phyloP scores from a whole-genome alignment of 257 asterid species.

The Ligustrum vulgare region DNA sequence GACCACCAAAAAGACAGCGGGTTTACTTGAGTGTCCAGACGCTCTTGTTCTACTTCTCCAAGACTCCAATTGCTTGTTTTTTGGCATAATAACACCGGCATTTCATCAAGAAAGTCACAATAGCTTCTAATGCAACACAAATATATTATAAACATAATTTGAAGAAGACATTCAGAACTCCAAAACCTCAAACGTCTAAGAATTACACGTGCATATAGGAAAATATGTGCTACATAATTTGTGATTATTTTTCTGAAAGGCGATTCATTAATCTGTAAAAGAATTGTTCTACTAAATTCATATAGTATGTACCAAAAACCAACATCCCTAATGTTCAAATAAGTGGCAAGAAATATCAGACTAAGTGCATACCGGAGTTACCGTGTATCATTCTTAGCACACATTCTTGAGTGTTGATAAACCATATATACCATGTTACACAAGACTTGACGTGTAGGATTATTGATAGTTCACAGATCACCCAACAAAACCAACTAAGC shows the following conservation, averaged over 20 bases:
- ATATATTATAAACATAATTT: neutral
- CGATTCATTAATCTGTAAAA: neutral
- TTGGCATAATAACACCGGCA: constrained; percentile 55
- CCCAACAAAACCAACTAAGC: neutral
- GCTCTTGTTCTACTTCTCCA: constrained; percentile 50
- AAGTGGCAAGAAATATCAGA: neutral
- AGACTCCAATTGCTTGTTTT: constrained; percentile 54
- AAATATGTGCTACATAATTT: neutral
- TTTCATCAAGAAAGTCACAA: constrained; percentile 15
- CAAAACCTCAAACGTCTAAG: neutral
- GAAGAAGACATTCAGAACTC: neutral
- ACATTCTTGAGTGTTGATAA: neutral
- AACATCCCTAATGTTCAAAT: too few species aligned
- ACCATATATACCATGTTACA: neutral
- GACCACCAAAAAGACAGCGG: constrained; percentile 50
- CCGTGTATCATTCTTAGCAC: neutral
- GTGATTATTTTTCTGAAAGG: neutral
- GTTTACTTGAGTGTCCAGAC: constrained; percentile 65
- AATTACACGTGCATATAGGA: neutral
- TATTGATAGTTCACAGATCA: neutral
- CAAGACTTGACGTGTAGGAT: neutral
- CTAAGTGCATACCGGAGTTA: neutral
- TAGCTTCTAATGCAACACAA: neutral
- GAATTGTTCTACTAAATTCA: too few species aligned
- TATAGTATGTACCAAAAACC: neutral